These are phyloP conservation scores for Botrytis fragariae DNA, from an alignment of 2,329 filamentous ascomycete species.

Conservation along the genomic window DNA sequence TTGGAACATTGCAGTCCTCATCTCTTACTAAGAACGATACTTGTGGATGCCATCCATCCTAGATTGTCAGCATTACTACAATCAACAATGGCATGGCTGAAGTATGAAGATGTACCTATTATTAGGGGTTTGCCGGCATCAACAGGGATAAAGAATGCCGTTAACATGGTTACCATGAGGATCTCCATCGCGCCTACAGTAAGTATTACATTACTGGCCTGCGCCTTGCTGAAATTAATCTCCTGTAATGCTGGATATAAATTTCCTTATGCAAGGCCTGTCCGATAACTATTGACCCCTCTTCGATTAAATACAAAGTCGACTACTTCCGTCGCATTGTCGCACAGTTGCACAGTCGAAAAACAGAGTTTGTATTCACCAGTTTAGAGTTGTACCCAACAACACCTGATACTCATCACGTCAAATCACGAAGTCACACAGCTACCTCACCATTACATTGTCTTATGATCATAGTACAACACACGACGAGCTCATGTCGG, in stretches of 20 bases:
- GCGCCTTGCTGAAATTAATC: conserved; percentile 19
- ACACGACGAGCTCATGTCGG: conserved; percentile 31
- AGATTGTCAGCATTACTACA: neutral
- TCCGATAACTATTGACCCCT: conserved; percentile 13
- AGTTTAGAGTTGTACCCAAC: neutral
- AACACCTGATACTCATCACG: conserved; percentile 1
- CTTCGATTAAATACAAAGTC: conserved; percentile 1
- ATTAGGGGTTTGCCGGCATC: conserved; percentile 12
- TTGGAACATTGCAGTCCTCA: neutral
- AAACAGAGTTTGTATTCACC: neutral
- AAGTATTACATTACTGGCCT: conserved; percentile 4
- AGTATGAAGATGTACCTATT: conserved; percentile 8
- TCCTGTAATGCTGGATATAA: neutral
- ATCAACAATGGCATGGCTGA: conserved; percentile 8
- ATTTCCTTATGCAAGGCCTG: neutral
- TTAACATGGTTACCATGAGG: conserved; percentile 20
- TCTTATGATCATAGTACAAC: conserved; percentile 26
- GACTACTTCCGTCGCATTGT: neutral
- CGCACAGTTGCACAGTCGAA: neutral
- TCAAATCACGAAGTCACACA: conserved; percentile 1
- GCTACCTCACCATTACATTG: conserved; percentile 10
- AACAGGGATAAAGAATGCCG: conserved; percentile 16
- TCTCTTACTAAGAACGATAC: neutral
- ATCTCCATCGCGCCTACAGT: conserved; percentile 15
- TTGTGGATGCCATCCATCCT: neutral